phyloP scores from a whole-genome alignment of 345 rosid genomes.

The Brassica juncea region DNA sequence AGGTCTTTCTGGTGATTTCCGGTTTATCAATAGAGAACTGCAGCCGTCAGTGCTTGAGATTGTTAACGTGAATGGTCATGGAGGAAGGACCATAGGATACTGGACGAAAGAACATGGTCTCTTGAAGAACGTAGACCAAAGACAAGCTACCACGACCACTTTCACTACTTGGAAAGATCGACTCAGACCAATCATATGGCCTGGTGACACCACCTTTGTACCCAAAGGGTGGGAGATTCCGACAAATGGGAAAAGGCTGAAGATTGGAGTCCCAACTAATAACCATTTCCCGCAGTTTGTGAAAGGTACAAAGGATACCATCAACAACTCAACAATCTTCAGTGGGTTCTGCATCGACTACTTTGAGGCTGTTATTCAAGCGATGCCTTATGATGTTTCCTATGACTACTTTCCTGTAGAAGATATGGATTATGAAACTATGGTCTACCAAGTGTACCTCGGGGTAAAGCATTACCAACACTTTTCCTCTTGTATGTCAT shows the following conservation, averaged over 20 bases:
- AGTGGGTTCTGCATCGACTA: conserved; percentile 37
- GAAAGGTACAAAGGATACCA: conserved; percentile 7
- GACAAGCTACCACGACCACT: background rate
- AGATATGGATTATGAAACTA: background rate
- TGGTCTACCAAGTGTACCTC: conserved; percentile 32
- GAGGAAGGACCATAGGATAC: conserved; percentile 42
- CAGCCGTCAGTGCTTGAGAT: conserved; percentile 44
- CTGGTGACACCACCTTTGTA: conserved; percentile 28
- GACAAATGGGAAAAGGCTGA: conserved; percentile 27
- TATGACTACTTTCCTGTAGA: conserved; percentile 23
- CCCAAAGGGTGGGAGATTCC: conserved; percentile 32
- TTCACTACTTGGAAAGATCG: conserved; percentile 29
- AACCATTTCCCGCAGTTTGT: conserved; percentile 8
- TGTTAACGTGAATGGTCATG: conserved; percentile 44
- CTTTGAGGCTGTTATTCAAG: conserved; percentile 24
- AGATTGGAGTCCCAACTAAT: conserved; percentile 32
- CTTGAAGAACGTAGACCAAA: conserved; percentile 5
- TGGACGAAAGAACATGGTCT: conserved; percentile 46
- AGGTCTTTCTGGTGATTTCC: conserved; percentile 47
- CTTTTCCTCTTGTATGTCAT: background rate
- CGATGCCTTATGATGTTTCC: conserved; percentile 30
- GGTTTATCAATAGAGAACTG: conserved; percentile 37
- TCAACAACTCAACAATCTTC: background rate
- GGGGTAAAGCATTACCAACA: conserved; percentile 25
- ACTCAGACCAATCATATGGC: conserved; percentile 36